Conservation (phyloP, 768 basidiomycete species). For the Leucocoprinus leucothites region DNA sequence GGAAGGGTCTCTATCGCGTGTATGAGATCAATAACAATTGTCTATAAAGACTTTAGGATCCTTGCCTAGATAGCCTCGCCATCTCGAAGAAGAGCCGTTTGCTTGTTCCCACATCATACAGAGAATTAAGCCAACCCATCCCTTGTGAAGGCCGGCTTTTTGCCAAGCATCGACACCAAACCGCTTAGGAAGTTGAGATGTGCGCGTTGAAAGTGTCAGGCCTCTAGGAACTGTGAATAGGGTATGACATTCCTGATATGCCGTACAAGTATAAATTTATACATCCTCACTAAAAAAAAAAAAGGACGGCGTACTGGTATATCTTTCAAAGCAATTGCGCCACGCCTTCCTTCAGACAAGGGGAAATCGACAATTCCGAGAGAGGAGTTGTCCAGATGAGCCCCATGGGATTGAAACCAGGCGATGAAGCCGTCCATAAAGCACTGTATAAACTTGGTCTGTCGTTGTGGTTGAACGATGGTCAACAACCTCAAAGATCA, state of each 20-base stretch:
- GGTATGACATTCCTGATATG: conserved; percentile 64
- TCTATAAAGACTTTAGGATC: background rate
- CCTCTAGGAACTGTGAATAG: conserved; percentile 82
- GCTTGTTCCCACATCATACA: conserved; percentile 96
- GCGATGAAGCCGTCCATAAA: conserved; percentile 32
- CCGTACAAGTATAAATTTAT: background rate
- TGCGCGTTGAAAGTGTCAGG: conserved; percentile 75
- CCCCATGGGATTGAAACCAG: conserved; percentile 61
- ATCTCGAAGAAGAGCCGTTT: conserved; percentile 55
- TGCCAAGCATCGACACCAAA: conserved; percentile 70
- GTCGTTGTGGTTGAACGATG: no score
- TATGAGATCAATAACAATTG: background rate
- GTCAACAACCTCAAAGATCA: background rate
- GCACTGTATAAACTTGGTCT: conserved; percentile 9
- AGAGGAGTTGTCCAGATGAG: conserved; percentile 40
- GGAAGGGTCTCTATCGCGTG: conserved; percentile 61
- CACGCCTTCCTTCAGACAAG: conserved; percentile 59
- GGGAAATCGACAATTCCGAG: conserved; percentile 48
- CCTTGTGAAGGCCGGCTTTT: conserved; percentile 50
- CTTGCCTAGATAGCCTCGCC: conserved; percentile 71
- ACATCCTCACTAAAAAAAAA: background rate
- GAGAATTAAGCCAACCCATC: conserved; percentile 88
- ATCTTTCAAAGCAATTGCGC: conserved; percentile 70
- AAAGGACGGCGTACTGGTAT: conserved; percentile 49
- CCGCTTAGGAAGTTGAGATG: conserved; percentile 58